Base-by-base conservation (phyloP, 495 filamentous ascomycete species). In the Pyrenopolyporus hunteri region DNA sequence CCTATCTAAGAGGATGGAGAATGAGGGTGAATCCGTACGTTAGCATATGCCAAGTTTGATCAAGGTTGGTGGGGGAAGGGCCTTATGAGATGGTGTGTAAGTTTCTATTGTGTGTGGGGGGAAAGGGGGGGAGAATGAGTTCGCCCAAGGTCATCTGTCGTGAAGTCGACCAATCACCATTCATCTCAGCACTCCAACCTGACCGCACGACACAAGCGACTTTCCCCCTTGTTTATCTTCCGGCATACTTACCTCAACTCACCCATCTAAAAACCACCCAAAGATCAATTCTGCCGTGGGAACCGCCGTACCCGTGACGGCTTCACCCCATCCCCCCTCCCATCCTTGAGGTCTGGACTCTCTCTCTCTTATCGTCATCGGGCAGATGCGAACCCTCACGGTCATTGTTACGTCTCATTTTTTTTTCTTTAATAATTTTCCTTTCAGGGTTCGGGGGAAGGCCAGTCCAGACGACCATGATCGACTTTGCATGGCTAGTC, bases 61-160 rank as follows among this genome's bases (percentile, higher is more conserved):
- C 36, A 42, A 47, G n/a, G 35, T 44, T 42, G n/a, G 54, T 64
- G 54, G 48, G 54, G 47, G 31, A 17, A 2, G 43, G 37, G 44
- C 44, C 45, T 49, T 50, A 44, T 33, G 50, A 56, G 50, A 49
- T 59, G 62, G 62, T 65, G 62, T 62, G 35, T 43, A 55, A 17
- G 53, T 55, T 25, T 36, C 40, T 46, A 22, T 44, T 44, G 32
- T 57, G 45, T 63, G 35, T 63, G 54, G 44, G 61, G 57, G 61
- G 20, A 42, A 51, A 39, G 50, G 44, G 52, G 55, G 55, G 44
- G 55, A 3, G 35, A 5, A 29, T 36, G 42, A 53, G 19, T 45
- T 48, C 17, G 49, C 56, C 51, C 51, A 57, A 51, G 57, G 63
- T 66, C 63, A 66, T 56, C 56, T 66, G 63, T 47, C 36, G 39